Conservation (phyloP, 1,139 yeast species). For the Diutina pseudorugosa region DNA sequence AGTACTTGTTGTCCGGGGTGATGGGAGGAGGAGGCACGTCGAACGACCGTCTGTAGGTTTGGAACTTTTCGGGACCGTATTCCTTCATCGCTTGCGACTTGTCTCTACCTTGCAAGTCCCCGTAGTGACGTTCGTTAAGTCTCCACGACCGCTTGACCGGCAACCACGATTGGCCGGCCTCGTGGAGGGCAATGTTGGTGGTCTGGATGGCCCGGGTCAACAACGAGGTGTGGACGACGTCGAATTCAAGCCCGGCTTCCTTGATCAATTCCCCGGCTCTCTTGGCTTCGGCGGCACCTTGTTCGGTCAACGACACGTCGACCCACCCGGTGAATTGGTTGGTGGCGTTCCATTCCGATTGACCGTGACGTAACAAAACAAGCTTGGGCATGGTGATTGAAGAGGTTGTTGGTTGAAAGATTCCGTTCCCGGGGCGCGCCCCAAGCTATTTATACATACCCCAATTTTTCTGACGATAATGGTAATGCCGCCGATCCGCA, state of each 20-base stretch:
- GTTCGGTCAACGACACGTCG: constrained; percentile 64
- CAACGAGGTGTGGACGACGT: constrained; percentile 82
- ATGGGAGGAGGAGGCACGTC: constrained; percentile 95
- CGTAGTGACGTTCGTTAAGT: constrained; percentile 97
- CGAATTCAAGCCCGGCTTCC: constrained; percentile 80
- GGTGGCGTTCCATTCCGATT: constrained; percentile 97
- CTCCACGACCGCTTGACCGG: constrained; percentile 97
- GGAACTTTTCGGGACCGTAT: constrained; percentile 90
- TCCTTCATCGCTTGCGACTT: constrained; percentile 84
- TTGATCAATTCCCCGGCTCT: constrained; percentile 90
- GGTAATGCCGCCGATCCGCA: constrained; percentile 25
- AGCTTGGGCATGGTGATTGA: background rate
- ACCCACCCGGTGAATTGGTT: constrained; percentile 99
- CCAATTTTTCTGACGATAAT: background rate
- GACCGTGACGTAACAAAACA: constrained; percentile 55
- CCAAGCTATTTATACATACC: background rate
- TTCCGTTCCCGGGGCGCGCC: background rate
- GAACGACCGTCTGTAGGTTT: constrained; percentile 95
- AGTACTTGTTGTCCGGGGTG: constrained; percentile 64
- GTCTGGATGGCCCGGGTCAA: constrained; percentile 96
- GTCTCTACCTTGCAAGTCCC: constrained; percentile 98
- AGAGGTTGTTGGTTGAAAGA: background rate
- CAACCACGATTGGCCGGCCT: constrained; percentile 82
- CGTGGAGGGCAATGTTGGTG: constrained; percentile 86
- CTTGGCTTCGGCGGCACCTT: constrained; percentile 21